Base-by-base conservation (phyloP, 192 early-diverging fungal species). In the Chytriomyces sp. region DNA sequence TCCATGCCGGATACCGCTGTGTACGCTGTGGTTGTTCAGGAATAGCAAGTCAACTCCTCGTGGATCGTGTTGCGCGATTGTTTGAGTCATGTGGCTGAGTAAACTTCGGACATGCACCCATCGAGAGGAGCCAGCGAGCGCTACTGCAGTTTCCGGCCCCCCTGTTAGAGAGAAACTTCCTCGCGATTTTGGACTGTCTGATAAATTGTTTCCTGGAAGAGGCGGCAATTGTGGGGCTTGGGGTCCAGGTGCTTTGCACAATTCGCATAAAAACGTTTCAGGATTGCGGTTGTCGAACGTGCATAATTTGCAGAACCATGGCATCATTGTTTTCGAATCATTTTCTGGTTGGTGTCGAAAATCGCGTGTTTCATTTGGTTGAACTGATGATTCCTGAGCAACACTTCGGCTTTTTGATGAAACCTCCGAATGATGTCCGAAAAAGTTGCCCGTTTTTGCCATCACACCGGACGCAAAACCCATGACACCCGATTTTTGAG, bases 31-130 rank as follows among this genome's bases (percentile, higher is more conserved):
- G 60, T 44, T 46, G 44, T 73, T 73, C 10, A 73, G n/a, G 60
- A 73, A 73, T 7, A 63, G 28, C 20, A 73, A 6, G 43, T 62
- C 60, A 7, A 73, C 59, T 9, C 71, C 71, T 16, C 47, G 35
- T 11, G n/a, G 23, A 43, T 73, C 61, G 4, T 73, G 26, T 18
- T 62, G 28, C 53, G 71, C 20, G 60, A 73, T 62, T 16, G 7
- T n/a, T 9, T 18, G 16, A 6, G 45, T 28, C 18, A 73, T 62
- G 11, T 49, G 24, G 10, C 45, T 18, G 16, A 73, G 44, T 18
- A 73, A 35, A 8, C 8, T 23, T 10, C 71, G 8, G 16, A 73
- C 59, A 11, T 43, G 50, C 20, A 23, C 61, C 71, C 71, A 73
- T 7, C 60, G 71, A 20, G 71, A 35, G 43, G 28, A n/a, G 44